These are phyloP conservation scores for Neurospora sp. DNA, from an alignment of 495 filamentous ascomycete species.

Conservation along the genomic window DNA sequence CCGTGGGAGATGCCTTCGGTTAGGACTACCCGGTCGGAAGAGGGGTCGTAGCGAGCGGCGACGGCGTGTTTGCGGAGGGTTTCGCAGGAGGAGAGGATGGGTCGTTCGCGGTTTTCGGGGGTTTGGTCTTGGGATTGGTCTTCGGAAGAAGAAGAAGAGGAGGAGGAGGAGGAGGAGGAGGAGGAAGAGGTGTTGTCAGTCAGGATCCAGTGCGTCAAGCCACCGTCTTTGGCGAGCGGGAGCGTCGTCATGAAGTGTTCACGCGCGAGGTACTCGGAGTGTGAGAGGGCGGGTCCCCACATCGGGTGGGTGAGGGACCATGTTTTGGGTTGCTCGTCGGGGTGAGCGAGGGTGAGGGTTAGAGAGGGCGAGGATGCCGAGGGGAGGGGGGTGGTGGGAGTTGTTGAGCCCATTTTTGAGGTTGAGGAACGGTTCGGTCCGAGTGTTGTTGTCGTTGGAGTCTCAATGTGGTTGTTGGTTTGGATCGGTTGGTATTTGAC, in stretches of 20 bases:
- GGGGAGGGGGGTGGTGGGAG: slow-evolving; percentile 34
- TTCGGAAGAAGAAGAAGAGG: slow-evolving; percentile 9
- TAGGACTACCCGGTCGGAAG: slow-evolving; percentile 28
- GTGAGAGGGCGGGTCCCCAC: slow-evolving; percentile 61
- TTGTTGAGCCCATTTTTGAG: slow-evolving; percentile 19
- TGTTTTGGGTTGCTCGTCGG: slow-evolving; percentile 49
- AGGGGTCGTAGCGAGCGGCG: slow-evolving; percentile 4
- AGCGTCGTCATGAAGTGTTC: slow-evolving; percentile 63
- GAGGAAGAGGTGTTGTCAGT: slow-evolving; percentile 37
- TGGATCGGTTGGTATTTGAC: not conserved
- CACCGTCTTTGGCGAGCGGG: slow-evolving; percentile 58
- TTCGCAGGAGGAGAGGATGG: slow-evolving; percentile 74
- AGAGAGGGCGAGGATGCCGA: slow-evolving; percentile 49
- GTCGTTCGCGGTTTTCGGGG: slow-evolving; percentile 26
- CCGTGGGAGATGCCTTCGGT: slow-evolving; percentile 65
- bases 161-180: slow-evolving; percentile 5
- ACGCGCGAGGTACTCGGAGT: slow-evolving; percentile 64
- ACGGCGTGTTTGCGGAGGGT: slow-evolving; percentile 67
- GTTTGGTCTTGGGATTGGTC: slow-evolving; percentile 15
- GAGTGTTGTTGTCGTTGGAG: not conserved
- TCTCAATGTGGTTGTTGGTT: not conserved
- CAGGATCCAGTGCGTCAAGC: slow-evolving; percentile 79
- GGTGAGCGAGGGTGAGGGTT: slow-evolving; percentile 57
- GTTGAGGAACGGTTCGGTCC: not conserved
- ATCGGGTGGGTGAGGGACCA: slow-evolving; percentile 57